Base-by-base conservation (phyloP, 225 moss, liverwort and hornwort genomes). In the Bryoerythrophyllum caledonicum region DNA sequence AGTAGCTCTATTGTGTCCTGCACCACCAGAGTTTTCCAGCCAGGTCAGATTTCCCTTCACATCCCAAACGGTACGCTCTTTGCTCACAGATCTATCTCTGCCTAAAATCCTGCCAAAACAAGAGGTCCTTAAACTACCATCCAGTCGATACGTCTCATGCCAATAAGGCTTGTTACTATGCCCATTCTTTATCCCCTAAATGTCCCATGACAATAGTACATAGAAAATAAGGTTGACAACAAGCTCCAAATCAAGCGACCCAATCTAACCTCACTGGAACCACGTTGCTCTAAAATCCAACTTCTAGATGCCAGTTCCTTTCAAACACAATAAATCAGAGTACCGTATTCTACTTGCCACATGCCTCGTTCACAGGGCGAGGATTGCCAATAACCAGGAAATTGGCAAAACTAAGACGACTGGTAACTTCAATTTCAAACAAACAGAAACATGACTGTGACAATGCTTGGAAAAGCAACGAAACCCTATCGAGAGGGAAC, bases 1-100 rank as follows among this genome's bases (percentile, higher is more conserved):
- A 95, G 76, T 21, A 77, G 69, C 17, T 93, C 87, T 57, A 88
- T 77, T 60, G 90, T 91, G 63, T 90, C 93, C 94, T 94, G 90
- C 67, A 70, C 64, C 41, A 24, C 25, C 48, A 38, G 75, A 20
- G 72, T 4, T 74, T 59, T 30, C 58, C 48, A 72, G 72, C 20
- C 40, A 19, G 48, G 34, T 76, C 28, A 71, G 44, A 35, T 43
- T 53, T 10, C 37, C 68, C 26, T 26, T 32, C 21, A 53, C 27
- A 48, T 67, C 67, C n/a, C 41, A 49, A 65, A 49, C 40, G 38
- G 16, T 12, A 68, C n/a, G 26, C 28, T 27, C 9, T 27, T n/a
- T n/a, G n/a, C n/a, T n/a, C n/a, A n/a, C n/a, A 53, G 7, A 8
- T 53, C 52, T 4, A 7, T 3, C 52, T 38, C 17, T 17, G 7